Conservation (phyloP, 139 green algal genomes). For the Chlamydomonas sphaeroides region DNA sequence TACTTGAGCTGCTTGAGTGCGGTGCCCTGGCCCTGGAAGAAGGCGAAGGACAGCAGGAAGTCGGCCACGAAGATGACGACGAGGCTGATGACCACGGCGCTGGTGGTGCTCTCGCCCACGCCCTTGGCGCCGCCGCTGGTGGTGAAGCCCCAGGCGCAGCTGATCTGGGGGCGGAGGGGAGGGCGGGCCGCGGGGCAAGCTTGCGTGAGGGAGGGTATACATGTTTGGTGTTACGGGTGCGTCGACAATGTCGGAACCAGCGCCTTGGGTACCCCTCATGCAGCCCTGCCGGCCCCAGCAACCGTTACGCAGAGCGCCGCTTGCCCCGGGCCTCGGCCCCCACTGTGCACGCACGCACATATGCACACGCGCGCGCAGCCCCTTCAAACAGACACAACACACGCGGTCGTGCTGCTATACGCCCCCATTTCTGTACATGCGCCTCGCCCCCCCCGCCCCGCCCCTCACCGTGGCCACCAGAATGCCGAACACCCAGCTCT, state of each 20-base stretch:
- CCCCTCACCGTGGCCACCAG: conserved; percentile 84
- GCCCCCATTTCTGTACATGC: too few relatives aligned
- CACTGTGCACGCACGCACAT: too few relatives aligned
- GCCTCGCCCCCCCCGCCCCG: background rate
- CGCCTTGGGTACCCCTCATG: too few relatives aligned
- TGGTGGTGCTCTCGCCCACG: conserved; percentile 97
- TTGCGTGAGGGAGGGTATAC: background rate
- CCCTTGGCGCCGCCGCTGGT: conserved; percentile 98
- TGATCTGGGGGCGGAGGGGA: conserved; percentile 67
- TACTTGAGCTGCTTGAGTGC: conserved; percentile 70
- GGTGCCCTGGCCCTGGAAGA: conserved; percentile 89
- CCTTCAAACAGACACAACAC: too few relatives aligned
- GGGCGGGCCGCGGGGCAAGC: background rate
- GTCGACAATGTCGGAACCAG: too few relatives aligned
- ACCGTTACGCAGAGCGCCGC: too few relatives aligned
- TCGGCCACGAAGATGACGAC: conserved; percentile 98
- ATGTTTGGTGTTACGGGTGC: too few relatives aligned
- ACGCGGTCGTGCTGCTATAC: too few relatives aligned
- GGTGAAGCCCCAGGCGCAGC: conserved; percentile 97
- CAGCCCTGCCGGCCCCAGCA: too few relatives aligned
- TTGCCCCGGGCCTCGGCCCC: too few relatives aligned
- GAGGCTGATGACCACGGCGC: conserved; percentile 96
- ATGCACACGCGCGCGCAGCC: too few relatives aligned
- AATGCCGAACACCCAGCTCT: conserved; percentile 93
- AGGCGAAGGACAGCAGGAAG: conserved; percentile 94